A percentile compares a stretch with the other conserved stretches of the same genome.
phyloP scores from a whole-genome alignment of 2,329 filamentous ascomycete genomes.

The Colletotrichum magnum region DNA sequence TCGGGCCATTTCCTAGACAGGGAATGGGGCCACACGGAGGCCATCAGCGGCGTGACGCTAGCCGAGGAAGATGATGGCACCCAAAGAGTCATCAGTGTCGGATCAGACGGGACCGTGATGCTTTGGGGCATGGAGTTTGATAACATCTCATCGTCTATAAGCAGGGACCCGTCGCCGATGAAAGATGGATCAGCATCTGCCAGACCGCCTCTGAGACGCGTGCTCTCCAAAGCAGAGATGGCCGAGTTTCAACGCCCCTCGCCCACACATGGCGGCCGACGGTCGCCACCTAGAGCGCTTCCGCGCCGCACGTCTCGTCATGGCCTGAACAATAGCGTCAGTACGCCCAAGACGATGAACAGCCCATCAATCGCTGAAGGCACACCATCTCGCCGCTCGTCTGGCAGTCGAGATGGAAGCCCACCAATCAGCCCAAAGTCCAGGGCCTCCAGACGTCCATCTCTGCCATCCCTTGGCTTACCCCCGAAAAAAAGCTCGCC shows the following conservation, averaged over 20 bases:
- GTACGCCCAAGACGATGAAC: constrained; percentile 56
- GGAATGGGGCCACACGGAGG: constrained; percentile 96
- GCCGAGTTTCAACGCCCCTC: constrained; percentile 79
- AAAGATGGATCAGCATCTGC: constrained; percentile 66
- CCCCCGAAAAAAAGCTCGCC: constrained; percentile 64
- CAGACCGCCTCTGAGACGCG: constrained; percentile 83
- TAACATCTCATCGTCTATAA: constrained; percentile 58
- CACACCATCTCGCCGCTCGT: constrained; percentile 64
- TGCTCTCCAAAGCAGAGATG: constrained; percentile 89
- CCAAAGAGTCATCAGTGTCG: constrained; percentile 78
- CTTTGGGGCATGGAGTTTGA: constrained; percentile 75
- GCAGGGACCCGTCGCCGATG: constrained; percentile 68
- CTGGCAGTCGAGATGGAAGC: constrained; percentile 60
- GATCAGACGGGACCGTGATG: constrained; percentile 87
- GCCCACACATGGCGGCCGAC: constrained; percentile 61
- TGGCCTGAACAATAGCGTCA: constrained; percentile 54
- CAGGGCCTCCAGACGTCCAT: constrained; percentile 65
- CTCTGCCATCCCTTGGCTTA: constrained; percentile 64
- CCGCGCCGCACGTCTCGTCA: constrained; percentile 69
- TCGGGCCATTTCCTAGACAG: constrained; percentile 84
- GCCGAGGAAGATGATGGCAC: constrained; percentile 71
- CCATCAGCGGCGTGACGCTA: constrained; percentile 87
- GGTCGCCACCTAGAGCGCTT: constrained; percentile 69
- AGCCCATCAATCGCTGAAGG: constrained; percentile 62
- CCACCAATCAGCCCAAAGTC: constrained; percentile 66